Base-by-base conservation (phyloP, 331 rosid genomes). In the Cydonia oblonga region DNA sequence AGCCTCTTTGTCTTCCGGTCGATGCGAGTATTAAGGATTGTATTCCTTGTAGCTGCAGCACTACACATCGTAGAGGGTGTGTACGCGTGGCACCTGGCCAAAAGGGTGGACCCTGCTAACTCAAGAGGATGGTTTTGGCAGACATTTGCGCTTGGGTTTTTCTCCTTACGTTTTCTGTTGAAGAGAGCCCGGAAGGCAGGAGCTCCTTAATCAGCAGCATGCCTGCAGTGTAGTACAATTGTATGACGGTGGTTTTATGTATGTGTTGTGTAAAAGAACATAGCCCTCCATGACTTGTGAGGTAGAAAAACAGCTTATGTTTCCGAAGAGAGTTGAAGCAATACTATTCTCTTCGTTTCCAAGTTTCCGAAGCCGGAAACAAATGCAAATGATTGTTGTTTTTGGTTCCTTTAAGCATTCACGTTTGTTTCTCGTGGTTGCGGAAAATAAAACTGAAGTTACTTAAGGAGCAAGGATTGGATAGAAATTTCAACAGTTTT, bases 81-180 rank as follows among this genome's bases (percentile, higher is more conserved):
- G 32, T 91, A 86, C 72, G 92, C 96, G 7, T 88, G 96, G 96
- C 49, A 74, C 73, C 74, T 93, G 71, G 96, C 97, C 15, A 84
- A 82, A 76, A 85, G 85, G 79, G 89, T 89, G 10, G 98, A 95
- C 82, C 96, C 91, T 62, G 71, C 80, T 40, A 89, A 95, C 71
- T 74, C 93, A 65, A 85, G 69, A 61, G 91, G 89, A 71, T 91
- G 98, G 98, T 88, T 95, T 76, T 93, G 96, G 98, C 97, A 88
- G 81, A 93, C 96, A 23, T 72, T 87, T 52, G 90, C 58, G 26
- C 82, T 89, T 2, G 98, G 97, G n/a, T 0, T 73, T 14, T 93
- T 93, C 77, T 93, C 97, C 0, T 82, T 89, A 89, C 96, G 98
- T 58, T 80, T 86, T 33, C 80, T 93, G 58, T 73, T 93, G 77